Conservation (phyloP, 257 asterid species). For the Capsicum pubescens region DNA sequence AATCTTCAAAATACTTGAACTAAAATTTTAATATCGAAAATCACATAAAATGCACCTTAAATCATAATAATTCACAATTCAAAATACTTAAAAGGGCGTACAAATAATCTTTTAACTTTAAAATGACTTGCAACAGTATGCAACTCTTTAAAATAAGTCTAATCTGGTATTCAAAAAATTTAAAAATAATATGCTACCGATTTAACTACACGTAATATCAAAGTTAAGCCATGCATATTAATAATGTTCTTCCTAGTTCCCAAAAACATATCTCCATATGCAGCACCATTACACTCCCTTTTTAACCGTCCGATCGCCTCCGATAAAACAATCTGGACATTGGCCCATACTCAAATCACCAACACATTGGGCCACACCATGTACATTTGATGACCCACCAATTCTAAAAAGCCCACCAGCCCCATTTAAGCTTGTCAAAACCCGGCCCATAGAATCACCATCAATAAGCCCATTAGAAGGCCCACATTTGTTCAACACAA, state of each 20-base stretch:
- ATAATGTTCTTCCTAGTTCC: conserved; percentile 24
- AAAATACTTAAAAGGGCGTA: too few relatives aligned
- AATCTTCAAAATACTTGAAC: too few relatives aligned
- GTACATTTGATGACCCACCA: conserved; percentile 74
- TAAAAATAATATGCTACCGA: too few relatives aligned
- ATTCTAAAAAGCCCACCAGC: conserved; percentile 73
- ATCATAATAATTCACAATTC: too few relatives aligned
- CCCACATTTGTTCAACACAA: conserved; percentile 81
- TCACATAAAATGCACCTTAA: too few relatives aligned
- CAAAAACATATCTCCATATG: conserved; percentile 85
- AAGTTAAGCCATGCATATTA: not conserved
- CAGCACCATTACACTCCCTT: conserved; percentile 82
- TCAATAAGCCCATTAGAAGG: conserved; percentile 60
- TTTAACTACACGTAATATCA: too few relatives aligned
- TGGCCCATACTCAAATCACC: conserved; percentile 84
- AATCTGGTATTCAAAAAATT: too few relatives aligned
- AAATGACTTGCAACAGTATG: too few relatives aligned
- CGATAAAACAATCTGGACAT: conserved; percentile 82
- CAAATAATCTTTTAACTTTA: too few relatives aligned
- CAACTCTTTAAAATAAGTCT: too few relatives aligned
- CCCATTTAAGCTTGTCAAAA: conserved; percentile 63
- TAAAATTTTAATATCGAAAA: too few relatives aligned
- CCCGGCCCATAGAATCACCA: conserved; percentile 54
- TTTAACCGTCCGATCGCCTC: conserved; percentile 82
- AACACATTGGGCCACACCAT: conserved; percentile 92